Base-by-base conservation (phyloP, 495 filamentous ascomycete species). In the Jackrogersella multiformis region DNA sequence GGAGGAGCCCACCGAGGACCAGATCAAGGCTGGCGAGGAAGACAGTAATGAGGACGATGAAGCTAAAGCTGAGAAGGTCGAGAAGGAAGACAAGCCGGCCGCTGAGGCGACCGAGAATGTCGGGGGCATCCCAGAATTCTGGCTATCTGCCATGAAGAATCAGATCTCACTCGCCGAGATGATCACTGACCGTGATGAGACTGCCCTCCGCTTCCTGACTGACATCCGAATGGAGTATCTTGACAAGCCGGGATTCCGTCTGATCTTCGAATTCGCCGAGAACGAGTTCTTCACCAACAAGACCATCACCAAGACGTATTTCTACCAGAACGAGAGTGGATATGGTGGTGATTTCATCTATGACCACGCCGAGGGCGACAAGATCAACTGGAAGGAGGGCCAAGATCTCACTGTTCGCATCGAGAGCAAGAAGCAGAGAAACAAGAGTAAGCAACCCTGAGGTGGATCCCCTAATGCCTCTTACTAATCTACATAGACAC, bases 131-230 rank as follows among this genome's bases (percentile, higher is more conserved):
- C 96, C 96, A 32, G 96, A 99, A 78, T 99, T 99, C 85, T 99
- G 96, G 96, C 85, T 99, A 24, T 97, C 94, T 61, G 93, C 96
- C 65, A 98, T 99, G 95, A 99, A 99, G 85, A 99, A 98, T 82
- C 92, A 97, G 75, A 86, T 94, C 73, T 94, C 93, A 7, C 86
- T 99, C 44, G 93, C 94, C 32, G 96, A 98, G 80, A 94, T 97
- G 87, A 97, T 99, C 76, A 98, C 94, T 64, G 96, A 98, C 62
- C 88, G 91, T 41, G 96, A 99, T 72, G 96, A 98, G 85, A 87
- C 85, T 60, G 95, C 93, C 57, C 89, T 99, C 57, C 95, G 94
- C 80, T 81, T 87, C 66, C 86, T 99, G n/a, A 89, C 84, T 64
- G 94, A 99, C 75, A 94, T 99, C 76, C 93, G 94, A 68, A 96